Evolutionary conservation across 441 rosid genomes (phyloP).

Genomic region (Croton setiger): DNA sequence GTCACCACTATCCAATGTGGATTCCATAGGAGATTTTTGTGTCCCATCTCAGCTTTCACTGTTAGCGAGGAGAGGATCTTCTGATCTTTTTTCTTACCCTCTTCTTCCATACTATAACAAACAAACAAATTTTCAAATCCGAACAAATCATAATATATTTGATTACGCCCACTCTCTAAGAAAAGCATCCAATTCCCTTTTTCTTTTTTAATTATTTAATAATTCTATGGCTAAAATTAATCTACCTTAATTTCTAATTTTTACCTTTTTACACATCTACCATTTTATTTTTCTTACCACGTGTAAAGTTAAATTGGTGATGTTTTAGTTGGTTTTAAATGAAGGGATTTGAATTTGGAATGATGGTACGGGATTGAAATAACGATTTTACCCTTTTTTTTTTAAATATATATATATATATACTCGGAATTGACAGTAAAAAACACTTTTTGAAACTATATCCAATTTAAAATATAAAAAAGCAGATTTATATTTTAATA

Average conservation of each 20-base stretch:
- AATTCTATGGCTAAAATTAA: not conserved
- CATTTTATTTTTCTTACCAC: too few species aligned
- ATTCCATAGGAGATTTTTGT: constrained; percentile 14
- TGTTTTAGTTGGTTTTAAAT: too few species aligned
- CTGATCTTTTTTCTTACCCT: not conserved
- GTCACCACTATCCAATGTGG: not conserved
- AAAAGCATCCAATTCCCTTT: not conserved
- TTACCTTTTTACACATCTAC: not conserved
- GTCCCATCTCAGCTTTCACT: constrained; percentile 23
- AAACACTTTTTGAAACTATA: too few species aligned
- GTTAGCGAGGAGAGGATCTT: constrained; percentile 5
- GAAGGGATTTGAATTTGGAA: too few species aligned
- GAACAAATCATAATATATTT: constrained; percentile 4
- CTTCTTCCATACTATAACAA: not conserved
- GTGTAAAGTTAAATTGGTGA: too few species aligned
- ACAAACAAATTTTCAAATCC: constrained; percentile 6
- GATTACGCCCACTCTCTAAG: not conserved
- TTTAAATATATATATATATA: too few species aligned
- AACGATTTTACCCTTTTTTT: too few species aligned
- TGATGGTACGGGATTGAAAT: too few species aligned
- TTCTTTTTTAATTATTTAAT: not conserved
- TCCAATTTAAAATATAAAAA: too few species aligned
- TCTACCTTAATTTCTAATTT: not conserved
- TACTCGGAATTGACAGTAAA: too few species aligned
- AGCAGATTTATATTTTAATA: too few species aligned